A percentile compares a stretch with the other conserved stretches of the same genome.
These are phyloP conservation scores for Acephala macrosclerotiorum DNA, from an alignment of 2,329 filamentous ascomycete genomes.

Conservation along the genomic window DNA sequence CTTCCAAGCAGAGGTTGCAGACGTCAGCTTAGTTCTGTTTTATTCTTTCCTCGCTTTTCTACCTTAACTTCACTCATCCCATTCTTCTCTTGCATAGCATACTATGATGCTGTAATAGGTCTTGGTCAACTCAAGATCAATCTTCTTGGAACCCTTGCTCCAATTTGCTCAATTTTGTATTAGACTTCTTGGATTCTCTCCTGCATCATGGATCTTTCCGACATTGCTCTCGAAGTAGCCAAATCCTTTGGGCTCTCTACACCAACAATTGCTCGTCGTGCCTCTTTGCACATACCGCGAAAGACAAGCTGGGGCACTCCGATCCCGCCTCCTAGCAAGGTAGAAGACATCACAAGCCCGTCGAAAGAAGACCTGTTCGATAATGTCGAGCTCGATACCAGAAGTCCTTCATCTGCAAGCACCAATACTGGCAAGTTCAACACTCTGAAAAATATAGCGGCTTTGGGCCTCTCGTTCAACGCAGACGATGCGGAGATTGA, in stretches of 20 bases:
- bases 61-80: conserved; percentile 30
- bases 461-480: conserved; percentile 49
- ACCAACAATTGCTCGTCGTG: conserved; percentile 43
- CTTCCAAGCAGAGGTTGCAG: not conserved
- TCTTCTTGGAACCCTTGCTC: conserved; percentile 43
- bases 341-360: conserved; percentile 19
- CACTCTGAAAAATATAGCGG: conserved; percentile 51
- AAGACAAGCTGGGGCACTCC: conserved; percentile 50
- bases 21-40: not conserved
- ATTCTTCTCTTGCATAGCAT: conserved; percentile 42
- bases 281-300: conserved; percentile 49
- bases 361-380: conserved; percentile 44
- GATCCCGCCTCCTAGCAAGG: conserved; percentile 41
- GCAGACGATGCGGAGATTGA: conserved; percentile 39
- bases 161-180: conserved; percentile 40
- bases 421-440: conserved; percentile 45
- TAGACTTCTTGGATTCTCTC: conserved; percentile 39
- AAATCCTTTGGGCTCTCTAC: conserved; percentile 29
- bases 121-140: conserved; percentile 34
- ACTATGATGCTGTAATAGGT: conserved; percentile 37
- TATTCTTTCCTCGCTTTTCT: conserved; percentile 10
- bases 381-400: conserved; percentile 43
- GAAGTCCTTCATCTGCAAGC: conserved; percentile 33
- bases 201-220: conserved; percentile 39
- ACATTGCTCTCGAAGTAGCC: conserved; percentile 23